Evolutionary conservation across 148 eudicot genomes (phyloP).

Genomic region (Chenopodium berlandieri): DNA sequence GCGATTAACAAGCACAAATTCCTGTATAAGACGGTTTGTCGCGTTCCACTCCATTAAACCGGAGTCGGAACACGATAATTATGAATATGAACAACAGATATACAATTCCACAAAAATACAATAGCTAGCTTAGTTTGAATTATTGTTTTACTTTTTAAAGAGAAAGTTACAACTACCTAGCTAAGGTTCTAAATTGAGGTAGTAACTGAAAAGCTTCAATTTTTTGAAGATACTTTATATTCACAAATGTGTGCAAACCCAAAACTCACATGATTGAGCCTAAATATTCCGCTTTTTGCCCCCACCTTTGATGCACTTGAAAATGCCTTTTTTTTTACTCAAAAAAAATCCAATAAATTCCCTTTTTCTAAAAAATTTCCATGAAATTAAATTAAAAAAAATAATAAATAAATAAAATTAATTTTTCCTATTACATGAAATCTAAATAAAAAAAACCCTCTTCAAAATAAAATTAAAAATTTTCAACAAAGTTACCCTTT

Average conservation of each 20-base stretch:
- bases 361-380: neutral
- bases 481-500: neutral
- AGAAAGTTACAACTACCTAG: neutral
- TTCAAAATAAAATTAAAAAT: neutral
- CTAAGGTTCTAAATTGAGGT: constrained; percentile 20
- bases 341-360: neutral
- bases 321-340: constrained; percentile 12
- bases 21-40: neutral
- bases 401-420: neutral
- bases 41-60: too few relatives aligned
- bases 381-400: too few relatives aligned
- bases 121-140: neutral
- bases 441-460: too few relatives aligned
- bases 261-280: constrained; percentile 12
- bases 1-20: too few relatives aligned
- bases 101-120: too few relatives aligned
- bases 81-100: too few relatives aligned
- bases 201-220: constrained; percentile 11
- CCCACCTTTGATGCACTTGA: constrained; percentile 12
- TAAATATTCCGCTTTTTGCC: constrained; percentile 17
- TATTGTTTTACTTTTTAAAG: neutral
- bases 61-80: neutral
- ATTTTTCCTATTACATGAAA: too few relatives aligned
- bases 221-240: neutral
- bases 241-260: constrained; percentile 14